Evolutionary conservation across 176 grass and related monocot species (phyloP).

Genomic region (Cenchrus purpureus): DNA sequence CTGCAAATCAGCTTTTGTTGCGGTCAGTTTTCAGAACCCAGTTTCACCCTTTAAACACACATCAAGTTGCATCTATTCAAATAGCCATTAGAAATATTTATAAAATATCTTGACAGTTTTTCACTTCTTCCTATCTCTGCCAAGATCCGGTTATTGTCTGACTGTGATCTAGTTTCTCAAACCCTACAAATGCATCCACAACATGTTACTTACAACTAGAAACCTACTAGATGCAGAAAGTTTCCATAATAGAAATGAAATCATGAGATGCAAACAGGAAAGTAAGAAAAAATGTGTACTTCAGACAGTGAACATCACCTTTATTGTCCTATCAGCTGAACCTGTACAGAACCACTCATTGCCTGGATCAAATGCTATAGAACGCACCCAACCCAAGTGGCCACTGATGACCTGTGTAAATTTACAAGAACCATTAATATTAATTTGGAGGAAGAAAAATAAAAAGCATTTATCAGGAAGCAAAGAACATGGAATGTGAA

Average conservation of each 20-base stretch:
- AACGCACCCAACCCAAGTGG: slow-evolving; percentile 94
- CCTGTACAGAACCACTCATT: slow-evolving; percentile 98
- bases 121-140: background rate
- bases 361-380: slow-evolving; percentile 91
- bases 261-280: slow-evolving; percentile 3
- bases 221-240: slow-evolving; percentile 15
- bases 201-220: background rate
- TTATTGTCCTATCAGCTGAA: slow-evolving; percentile 94
- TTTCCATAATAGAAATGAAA: slow-evolving; percentile 22
- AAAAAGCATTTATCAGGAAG: background rate
- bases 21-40: background rate
- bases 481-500: background rate
- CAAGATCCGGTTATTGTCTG: background rate
- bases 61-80: background rate
- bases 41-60: background rate
- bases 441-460: background rate
- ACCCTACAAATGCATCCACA: background rate
- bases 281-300: background rate
- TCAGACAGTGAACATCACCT: slow-evolving; percentile 43
- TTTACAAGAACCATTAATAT: background rate
- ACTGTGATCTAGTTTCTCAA: background rate
- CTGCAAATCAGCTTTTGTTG: background rate
- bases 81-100: background rate
- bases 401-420: slow-evolving; percentile 93
- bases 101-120: background rate